phyloP scores from a whole-genome alignment of 2,329 filamentous ascomycete genomes.

The Stachybotrys echinatus region DNA sequence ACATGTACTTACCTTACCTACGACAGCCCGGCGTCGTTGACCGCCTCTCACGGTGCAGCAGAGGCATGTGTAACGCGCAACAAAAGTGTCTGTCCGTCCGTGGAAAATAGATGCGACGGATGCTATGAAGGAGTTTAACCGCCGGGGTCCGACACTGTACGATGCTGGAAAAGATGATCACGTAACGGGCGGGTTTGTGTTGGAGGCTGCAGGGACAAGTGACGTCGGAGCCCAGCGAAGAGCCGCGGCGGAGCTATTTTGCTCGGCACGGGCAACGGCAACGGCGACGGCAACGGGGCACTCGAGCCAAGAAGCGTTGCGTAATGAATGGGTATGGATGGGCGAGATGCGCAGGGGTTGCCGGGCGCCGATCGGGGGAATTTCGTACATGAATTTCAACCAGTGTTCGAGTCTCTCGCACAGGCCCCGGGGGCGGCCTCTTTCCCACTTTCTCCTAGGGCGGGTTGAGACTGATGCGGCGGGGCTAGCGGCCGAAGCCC shows the following conservation, averaged over 20 bases:
- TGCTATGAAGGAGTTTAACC: too few relatives aligned
- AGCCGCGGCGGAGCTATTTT: neutral
- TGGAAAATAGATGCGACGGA: neutral
- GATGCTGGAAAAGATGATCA: too few relatives aligned
- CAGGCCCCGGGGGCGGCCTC: too few relatives aligned
- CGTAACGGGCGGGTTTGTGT: too few relatives aligned
- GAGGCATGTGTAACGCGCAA: too few relatives aligned
- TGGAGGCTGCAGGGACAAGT: too few relatives aligned
- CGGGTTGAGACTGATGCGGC: too few relatives aligned
- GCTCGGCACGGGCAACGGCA: too few relatives aligned
- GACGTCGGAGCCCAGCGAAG: too few relatives aligned
- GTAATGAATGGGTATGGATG: neutral
- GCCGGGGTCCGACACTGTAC: too few relatives aligned
- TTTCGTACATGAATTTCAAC: neutral
- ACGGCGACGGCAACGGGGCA: neutral
- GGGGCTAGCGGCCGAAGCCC: neutral
- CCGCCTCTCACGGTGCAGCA: neutral
- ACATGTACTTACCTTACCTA: neutral
- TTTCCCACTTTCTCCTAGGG: too few relatives aligned
- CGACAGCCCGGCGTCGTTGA: neutral
- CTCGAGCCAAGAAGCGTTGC: neutral
- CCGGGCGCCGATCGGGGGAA: neutral
- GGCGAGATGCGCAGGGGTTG: neutral
- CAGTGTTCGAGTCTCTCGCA: too few relatives aligned
- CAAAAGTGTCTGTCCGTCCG: neutral